Base-by-base conservation (phyloP, 192 early-diverging fungal genomes). In the Umbelopsis sp. region DNA sequence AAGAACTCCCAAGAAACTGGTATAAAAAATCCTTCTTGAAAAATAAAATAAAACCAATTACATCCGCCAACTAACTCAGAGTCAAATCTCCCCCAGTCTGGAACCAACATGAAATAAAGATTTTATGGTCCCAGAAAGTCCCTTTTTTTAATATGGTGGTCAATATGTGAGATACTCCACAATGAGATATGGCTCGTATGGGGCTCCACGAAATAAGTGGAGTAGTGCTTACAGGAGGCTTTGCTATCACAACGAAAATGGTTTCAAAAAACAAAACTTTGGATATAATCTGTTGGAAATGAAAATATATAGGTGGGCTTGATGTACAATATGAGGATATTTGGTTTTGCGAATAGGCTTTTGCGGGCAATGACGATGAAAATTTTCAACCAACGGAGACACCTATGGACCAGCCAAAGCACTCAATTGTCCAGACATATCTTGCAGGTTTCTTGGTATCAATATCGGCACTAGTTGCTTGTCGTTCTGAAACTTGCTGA, bases 361-460 rank as follows among this genome's bases (percentile, higher is more conserved):
- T 61, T 33, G 27, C 3, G 27, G 13, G 12, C 9, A 8, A 0
- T 52, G 6, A 52, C 51, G 25, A 52, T 52, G n/a, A 30, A 30
- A 30, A 23, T 25, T 9, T 12, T 61, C 55, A 61, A 61, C 55
- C 55, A 16, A 61, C 55, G 13, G 55, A 61, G 55, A 61, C 13
- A 16, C 55, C 55, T 35, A 61, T 27, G 55, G 55, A 61, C 55
- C 55, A 61, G 55, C 55, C 55, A 61, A 61, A 35, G 25, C 27
- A 25, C 25, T 61, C 55, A 4, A 61, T 35, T 22, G 55, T 35
- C 12, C 18, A 61, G 12, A 4, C 16, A 33, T 61, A 35, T 35
- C 55, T 25, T 30, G 55, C 27, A 35, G 55, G 55, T 12, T 61
- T 27, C 33, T 61, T 61, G 12, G 33, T 23, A 8, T 12, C 51